phyloP scores from a whole-genome alignment of 768 basidiomycete species.

The Suillus ampliporus region DNA sequence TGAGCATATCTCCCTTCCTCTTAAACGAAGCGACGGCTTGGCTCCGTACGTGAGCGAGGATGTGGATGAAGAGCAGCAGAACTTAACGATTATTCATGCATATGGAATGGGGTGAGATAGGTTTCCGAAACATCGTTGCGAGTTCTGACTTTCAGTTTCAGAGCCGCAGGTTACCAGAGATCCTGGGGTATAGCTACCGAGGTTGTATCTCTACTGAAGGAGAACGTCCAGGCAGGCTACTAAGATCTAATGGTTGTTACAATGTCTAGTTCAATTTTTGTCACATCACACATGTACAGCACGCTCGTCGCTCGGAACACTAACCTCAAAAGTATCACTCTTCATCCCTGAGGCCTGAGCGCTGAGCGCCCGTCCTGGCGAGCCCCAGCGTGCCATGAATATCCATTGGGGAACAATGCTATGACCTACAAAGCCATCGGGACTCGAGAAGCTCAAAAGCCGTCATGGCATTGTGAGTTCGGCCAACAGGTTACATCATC shows the following conservation, averaged over 20 bases:
- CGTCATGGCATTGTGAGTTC: too few species aligned
- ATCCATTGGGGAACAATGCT: too few species aligned
- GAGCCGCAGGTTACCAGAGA: constrained; percentile 44
- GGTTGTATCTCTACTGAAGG: constrained; percentile 34
- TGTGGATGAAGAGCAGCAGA: constrained; percentile 24
- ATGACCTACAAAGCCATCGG: too few species aligned
- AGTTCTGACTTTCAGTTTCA: constrained; percentile 25
- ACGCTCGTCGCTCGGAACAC: too few species aligned
- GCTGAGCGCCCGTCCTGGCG: too few species aligned
- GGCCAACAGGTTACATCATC: too few species aligned
- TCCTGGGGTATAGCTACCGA: constrained; percentile 53
- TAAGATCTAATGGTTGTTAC: neutral
- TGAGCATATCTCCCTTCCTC: constrained; percentile 46
- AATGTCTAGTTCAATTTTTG: neutral
- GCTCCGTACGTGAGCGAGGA: constrained; percentile 6
- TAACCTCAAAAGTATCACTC: too few species aligned
- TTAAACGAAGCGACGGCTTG: constrained; percentile 19
- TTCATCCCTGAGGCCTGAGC: too few species aligned
- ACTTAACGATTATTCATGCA: constrained; percentile 55
- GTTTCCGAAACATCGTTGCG: neutral
- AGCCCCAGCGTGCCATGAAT: too few species aligned
- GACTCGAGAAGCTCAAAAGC: too few species aligned
- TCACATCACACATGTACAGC: too few species aligned
- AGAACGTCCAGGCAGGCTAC: neutral
- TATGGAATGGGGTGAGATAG: constrained; percentile 61